These are phyloP conservation scores for Teratosphaeria destructans DNA, from an alignment of 2,329 filamentous ascomycete species.

Conservation along the genomic window DNA sequence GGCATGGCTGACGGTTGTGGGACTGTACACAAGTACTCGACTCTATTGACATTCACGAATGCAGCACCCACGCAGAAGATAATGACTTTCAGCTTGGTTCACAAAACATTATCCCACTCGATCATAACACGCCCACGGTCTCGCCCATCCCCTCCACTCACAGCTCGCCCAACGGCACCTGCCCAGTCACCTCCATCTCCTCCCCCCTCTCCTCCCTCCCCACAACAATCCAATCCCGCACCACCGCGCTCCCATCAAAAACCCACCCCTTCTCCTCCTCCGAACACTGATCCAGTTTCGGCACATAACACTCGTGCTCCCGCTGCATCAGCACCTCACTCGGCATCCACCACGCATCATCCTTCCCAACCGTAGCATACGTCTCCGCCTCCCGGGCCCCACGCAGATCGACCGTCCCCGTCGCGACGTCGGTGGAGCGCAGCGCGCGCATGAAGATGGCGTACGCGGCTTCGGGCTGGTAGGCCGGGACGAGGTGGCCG, in stretches of 20 bases:
- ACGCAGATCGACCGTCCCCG: slow-evolving; percentile 14
- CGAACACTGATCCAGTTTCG: slow-evolving; percentile 12
- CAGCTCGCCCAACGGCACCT: neutral
- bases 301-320: slow-evolving; percentile 18
- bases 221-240: slow-evolving; percentile 23
- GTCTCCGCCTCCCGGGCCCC: neutral
- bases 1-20: neutral
- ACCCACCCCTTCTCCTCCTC: slow-evolving; percentile 22
- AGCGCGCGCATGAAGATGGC: slow-evolving; percentile 28
- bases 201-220: slow-evolving; percentile 8
- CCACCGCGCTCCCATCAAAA: slow-evolving; percentile 18
- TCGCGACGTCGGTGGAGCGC: slow-evolving; percentile 26
- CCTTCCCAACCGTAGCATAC: slow-evolving; percentile 16
- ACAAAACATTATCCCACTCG: no score
- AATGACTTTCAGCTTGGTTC: no score
- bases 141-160: no score
- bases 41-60: neutral
- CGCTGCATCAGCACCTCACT: slow-evolving; percentile 20
- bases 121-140: no score
- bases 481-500: slow-evolving; percentile 34
- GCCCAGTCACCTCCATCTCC: neutral
- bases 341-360: slow-evolving; percentile 23
- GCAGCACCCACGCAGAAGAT: neutral
- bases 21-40: neutral
- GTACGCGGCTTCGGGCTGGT: slow-evolving; percentile 30